These are phyloP conservation scores for Stramenopiles sp. DNA, from an alignment of 352 stramenopile species.

Conservation along the genomic window DNA sequence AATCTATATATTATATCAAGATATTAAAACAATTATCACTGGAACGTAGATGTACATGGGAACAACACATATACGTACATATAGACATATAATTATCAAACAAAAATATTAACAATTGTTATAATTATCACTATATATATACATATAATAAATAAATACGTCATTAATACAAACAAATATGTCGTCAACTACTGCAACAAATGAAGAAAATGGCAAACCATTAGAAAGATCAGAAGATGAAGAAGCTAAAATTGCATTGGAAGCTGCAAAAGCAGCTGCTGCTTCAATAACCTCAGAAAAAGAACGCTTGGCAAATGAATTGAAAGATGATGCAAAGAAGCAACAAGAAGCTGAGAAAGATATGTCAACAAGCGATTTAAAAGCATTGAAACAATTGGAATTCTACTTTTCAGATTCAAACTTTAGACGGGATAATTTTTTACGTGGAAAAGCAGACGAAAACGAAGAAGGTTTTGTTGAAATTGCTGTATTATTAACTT, in stretches of 20 bases:
- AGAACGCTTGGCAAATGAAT: too few relatives aligned
- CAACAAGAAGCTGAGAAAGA: neutral
- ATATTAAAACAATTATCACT: neutral
- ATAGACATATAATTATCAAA: neutral
- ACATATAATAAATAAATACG: too few relatives aligned
- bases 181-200: neutral
- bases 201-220: neutral
- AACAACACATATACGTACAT: neutral
- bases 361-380: neutral
- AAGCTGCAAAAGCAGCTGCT: neutral
- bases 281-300: neutral
- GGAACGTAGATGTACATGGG: neutral
- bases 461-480: slow-evolving; percentile 50
- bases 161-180: too few relatives aligned
- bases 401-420: slow-evolving; percentile 79
- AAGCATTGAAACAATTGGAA: slow-evolving; percentile 39
- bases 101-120: neutral
- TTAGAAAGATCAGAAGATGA: neutral
- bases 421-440: slow-evolving; percentile 64
- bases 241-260: neutral
- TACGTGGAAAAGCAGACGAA: slow-evolving; percentile 56
- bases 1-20: too few relatives aligned
- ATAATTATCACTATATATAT: too few relatives aligned
- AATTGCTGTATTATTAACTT: slow-evolving; percentile 58
- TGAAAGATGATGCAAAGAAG: neutral